Conservation (phyloP, 2,329 filamentous ascomycete genomes). For the Penicillium sp. region DNA sequence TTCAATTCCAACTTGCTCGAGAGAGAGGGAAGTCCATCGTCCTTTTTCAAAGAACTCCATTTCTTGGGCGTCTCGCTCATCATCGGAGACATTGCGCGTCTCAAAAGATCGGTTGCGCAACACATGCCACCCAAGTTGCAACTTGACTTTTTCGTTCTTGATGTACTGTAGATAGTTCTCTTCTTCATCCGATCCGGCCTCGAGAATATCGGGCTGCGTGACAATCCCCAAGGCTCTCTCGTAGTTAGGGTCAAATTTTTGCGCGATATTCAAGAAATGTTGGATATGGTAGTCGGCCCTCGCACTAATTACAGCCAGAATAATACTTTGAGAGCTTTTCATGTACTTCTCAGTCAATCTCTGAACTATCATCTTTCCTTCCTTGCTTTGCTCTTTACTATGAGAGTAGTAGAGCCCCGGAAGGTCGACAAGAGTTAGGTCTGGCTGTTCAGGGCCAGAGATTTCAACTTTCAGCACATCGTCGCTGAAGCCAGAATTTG, state of each 20-base stretch:
- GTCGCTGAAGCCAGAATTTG: conserved; percentile 29
- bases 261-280: conserved; percentile 53
- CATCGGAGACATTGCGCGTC: conserved; percentile 24
- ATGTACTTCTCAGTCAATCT: conserved; percentile 56
- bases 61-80: conserved; percentile 34
- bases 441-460: conserved; percentile 60
- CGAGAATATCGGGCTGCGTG: conserved; percentile 48
- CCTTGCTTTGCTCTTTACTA: conserved; percentile 53
- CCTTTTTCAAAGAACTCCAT: conserved; percentile 33
- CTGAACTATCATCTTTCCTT: conserved; percentile 53
- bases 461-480: conserved; percentile 62
- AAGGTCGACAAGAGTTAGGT: conserved; percentile 63
- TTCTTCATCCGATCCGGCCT: conserved; percentile 38
- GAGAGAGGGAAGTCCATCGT: conserved; percentile 27
- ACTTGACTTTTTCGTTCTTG: conserved; percentile 42
- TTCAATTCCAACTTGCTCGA: conserved; percentile 32
- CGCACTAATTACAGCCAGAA: conserved; percentile 55
- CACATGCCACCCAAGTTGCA: conserved; percentile 53
- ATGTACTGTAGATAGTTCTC: conserved; percentile 37
- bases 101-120: conserved; percentile 48
- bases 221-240: conserved; percentile 47
- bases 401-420: conserved; percentile 59
- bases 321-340: conserved; percentile 57
- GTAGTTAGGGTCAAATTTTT: conserved; percentile 31
- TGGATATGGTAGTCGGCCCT: conserved; percentile 58